Conservation (phyloP, 495 filamentous ascomycete genomes). For the Penicillium robsamsonii region DNA sequence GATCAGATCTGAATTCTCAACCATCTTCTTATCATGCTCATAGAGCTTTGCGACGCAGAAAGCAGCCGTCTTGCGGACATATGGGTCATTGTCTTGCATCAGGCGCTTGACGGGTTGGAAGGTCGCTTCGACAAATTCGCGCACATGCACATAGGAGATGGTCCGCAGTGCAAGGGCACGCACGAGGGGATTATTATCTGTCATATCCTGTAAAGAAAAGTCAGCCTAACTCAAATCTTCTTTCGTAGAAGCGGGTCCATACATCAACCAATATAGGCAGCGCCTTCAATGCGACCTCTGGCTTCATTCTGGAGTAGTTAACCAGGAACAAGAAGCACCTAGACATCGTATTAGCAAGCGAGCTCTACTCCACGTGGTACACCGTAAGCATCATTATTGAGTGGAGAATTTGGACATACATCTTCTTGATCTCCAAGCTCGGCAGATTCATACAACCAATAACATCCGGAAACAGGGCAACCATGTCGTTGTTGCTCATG, state of each 20-base stretch:
- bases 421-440: conserved; percentile 98
- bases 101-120: conserved; percentile 79
- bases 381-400: conserved; percentile 8
- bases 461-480: conserved; percentile 92
- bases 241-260: conserved; percentile 27
- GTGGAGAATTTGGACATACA: conserved; percentile 56
- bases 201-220: conserved; percentile 69
- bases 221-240: conserved; percentile 2
- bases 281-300: conserved; percentile 90
- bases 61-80: conserved; percentile 95
- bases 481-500: conserved; percentile 99
- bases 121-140: conserved; percentile 91
- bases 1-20: conserved; percentile 88
- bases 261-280: conserved; percentile 83
- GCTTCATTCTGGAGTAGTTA: conserved; percentile 93
- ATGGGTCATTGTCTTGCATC: conserved; percentile 86
- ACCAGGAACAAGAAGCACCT: conserved; percentile 98
- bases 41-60: conserved; percentile 98
- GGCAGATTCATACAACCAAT: conserved; percentile 91
- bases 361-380: not conserved
- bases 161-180: conserved; percentile 90
- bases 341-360: conserved; percentile 22
- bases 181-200: conserved; percentile 88
- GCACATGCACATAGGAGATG: conserved; percentile 96
- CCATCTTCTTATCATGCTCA: conserved; percentile 87